Conservation (phyloP, 164 flowering plant genomes). For the Stephania yunnanensis region DNA sequence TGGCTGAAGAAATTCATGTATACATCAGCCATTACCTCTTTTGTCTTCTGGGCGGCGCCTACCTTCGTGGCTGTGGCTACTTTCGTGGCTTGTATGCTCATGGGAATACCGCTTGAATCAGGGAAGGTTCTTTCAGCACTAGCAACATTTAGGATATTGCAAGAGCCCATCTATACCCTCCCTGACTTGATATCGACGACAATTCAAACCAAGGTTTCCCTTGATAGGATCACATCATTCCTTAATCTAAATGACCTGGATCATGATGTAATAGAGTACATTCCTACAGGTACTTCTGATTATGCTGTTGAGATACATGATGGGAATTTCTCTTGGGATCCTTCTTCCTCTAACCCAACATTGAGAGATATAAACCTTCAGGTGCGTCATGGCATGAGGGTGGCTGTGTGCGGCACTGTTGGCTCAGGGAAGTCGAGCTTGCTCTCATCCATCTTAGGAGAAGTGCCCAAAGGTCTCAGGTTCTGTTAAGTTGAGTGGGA, state of each 20-base stretch:
- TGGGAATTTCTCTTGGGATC: conserved; percentile 50
- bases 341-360: conserved; percentile 29
- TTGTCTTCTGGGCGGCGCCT: conserved; percentile 42
- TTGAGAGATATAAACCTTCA: conserved; percentile 41
- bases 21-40: conserved; percentile 26
- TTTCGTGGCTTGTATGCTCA: conserved; percentile 36
- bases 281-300: conserved; percentile 25
- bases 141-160: conserved; percentile 49
- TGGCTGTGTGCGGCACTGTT: conserved; percentile 78
- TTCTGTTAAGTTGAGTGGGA: conserved; percentile 44
- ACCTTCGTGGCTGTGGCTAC: conserved; percentile 42
- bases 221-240: conserved; percentile 42
- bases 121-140: conserved; percentile 46
- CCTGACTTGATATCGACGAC: conserved; percentile 43
- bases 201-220: conserved; percentile 49
- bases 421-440: conserved; percentile 78
- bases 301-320: conserved; percentile 34
- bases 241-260: conserved; percentile 38
- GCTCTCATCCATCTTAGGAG: conserved; percentile 63
- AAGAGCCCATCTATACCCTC: conserved; percentile 39
- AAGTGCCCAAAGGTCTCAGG: conserved; percentile 68
- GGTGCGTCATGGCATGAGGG: conserved; percentile 52
- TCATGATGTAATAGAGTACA: conserved; percentile 25
- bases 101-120: conserved; percentile 42
- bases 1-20: conserved; percentile 39